A percentile compares a stretch with the other conserved stretches of the same genome.
phyloP scores from a whole-genome alignment of 208 protist genomes.

The Herpetomonas tarakana region DNA sequence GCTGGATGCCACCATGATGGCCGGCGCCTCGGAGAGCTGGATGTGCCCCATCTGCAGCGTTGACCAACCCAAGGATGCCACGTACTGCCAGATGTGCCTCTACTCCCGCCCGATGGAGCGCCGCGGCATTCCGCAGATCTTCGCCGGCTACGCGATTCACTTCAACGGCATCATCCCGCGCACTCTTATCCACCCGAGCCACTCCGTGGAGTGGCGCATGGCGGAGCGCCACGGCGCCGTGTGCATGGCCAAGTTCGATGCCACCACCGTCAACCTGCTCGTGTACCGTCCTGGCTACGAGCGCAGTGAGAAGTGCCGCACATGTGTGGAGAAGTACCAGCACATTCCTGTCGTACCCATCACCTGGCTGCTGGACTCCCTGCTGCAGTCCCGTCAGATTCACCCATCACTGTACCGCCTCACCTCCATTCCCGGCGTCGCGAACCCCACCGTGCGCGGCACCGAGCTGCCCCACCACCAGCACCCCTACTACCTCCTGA shows the following conservation, averaged over 20 bases:
- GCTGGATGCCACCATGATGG: neutral
- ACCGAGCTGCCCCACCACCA: conserved; percentile 77
- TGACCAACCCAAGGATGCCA: conserved; percentile 26
- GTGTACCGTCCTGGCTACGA: conserved; percentile 87
- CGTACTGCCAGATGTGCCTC: conserved; percentile 72
- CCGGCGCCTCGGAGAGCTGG: conserved; percentile 13
- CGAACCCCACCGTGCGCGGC: conserved; percentile 58
- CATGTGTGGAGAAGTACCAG: conserved; percentile 52
- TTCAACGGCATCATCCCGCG: conserved; percentile 90
- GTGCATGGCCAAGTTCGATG: conserved; percentile 61
- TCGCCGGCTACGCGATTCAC: conserved; percentile 76
- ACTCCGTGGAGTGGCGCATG: conserved; percentile 90
- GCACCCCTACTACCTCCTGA: conserved; percentile 85
- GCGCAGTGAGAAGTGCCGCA: conserved; percentile 85
- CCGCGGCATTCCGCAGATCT: conserved; percentile 79
- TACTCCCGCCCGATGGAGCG: conserved; percentile 65
- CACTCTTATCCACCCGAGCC: conserved; percentile 77
- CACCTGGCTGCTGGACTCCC: conserved; percentile 85
- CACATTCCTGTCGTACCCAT: conserved; percentile 70
- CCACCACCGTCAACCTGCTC: conserved; percentile 55
- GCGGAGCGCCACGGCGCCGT: conserved; percentile 82
- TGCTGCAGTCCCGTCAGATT: conserved; percentile 87
- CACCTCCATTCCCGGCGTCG: conserved; percentile 64
- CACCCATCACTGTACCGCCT: conserved; percentile 70
- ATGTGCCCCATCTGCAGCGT: conserved; percentile 32